These are phyloP conservation scores for Aspergillus cavernicola DNA, from an alignment of 495 filamentous ascomycete genomes.

Conservation along the genomic window DNA sequence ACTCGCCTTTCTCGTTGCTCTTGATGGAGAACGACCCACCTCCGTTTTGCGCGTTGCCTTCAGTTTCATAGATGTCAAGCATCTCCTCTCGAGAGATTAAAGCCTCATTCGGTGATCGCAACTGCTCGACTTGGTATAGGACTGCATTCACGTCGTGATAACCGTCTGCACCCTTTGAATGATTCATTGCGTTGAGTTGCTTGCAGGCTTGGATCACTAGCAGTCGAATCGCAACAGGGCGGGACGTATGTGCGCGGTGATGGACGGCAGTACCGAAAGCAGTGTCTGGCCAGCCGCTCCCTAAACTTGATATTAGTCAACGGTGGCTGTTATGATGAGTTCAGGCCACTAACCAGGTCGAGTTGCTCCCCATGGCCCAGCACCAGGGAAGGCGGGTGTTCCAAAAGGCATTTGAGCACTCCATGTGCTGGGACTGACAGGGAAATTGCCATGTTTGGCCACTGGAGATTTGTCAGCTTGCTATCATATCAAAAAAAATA, in stretches of 20 bases:
- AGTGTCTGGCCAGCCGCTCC: conserved; percentile 49
- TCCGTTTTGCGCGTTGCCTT: conserved; percentile 82
- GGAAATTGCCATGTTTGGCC: conserved; percentile 33
- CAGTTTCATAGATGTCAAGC: conserved; percentile 86
- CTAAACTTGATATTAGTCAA: conserved; percentile 28
- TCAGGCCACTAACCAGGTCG: conserved; percentile 31
- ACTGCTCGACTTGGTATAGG: conserved; percentile 60
- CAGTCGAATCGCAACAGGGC: conserved; percentile 54
- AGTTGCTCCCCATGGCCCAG: conserved; percentile 38
- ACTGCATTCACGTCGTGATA: conserved; percentile 68
- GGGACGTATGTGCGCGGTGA: conserved; percentile 46
- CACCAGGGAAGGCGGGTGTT: conserved; percentile 34
- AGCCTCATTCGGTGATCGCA: conserved; percentile 52
- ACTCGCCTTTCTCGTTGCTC: conserved; percentile 45
- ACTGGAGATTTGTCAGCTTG: conserved; percentile 24
- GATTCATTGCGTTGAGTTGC: conserved; percentile 42
- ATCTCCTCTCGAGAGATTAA: conserved; percentile 67
- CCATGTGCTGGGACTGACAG: conserved; percentile 36
- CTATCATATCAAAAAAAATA: background rate
- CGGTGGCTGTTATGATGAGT: background rate
- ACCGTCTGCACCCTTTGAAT: conserved; percentile 33
- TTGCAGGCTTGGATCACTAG: conserved; percentile 59
- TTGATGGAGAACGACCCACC: conserved; percentile 75
- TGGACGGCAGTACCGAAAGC: conserved; percentile 45
- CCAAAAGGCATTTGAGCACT: conserved; percentile 42